Percentiles rank a stretch among this genome's conserved stretches.
Evolutionary conservation across 495 filamentous ascomycete species (phyloP).

Genomic region (Talaromyces stipitatus): DNA sequence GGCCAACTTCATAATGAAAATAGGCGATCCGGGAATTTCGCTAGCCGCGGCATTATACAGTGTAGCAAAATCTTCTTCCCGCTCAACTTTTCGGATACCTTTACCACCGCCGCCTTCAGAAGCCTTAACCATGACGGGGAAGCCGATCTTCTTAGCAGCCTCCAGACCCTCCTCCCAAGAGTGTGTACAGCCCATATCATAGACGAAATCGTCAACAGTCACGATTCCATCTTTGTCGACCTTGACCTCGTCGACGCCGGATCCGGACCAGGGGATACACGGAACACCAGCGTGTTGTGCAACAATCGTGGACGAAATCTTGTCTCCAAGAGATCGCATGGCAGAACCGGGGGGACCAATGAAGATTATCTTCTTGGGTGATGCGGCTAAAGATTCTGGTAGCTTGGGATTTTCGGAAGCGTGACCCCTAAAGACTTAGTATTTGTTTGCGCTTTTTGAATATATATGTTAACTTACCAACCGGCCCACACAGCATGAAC

Average conservation of each 20-base stretch:
- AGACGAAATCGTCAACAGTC: conserved; percentile 79
- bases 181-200: conserved; percentile 83
- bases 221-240: conserved; percentile 82
- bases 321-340: conserved; percentile 98
- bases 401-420: conserved; percentile 98
- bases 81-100: conserved; percentile 94
- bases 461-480: conserved; percentile 54
- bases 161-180: conserved; percentile 81
- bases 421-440: conserved; percentile 64
- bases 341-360: conserved; percentile 96
- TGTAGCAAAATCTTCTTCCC: conserved; percentile 71
- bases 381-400: conserved; percentile 89
- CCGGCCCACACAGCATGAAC: conserved; percentile 99
- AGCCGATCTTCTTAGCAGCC: conserved; percentile 85
- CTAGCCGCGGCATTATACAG: conserved; percentile 92
- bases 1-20: conserved; percentile 99
- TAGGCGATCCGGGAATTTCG: conserved; percentile 98
- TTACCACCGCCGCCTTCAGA: conserved; percentile 99
- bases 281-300: conserved; percentile 95
- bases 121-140: conserved; percentile 99
- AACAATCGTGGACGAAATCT: conserved; percentile 99
- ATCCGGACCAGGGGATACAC: conserved; percentile 97
- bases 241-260: conserved; percentile 73
- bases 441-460: not conserved
- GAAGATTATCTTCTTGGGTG: conserved; percentile 96